Conservation (phyloP, 306 rosid genomes). For the Neltuma alba region DNA sequence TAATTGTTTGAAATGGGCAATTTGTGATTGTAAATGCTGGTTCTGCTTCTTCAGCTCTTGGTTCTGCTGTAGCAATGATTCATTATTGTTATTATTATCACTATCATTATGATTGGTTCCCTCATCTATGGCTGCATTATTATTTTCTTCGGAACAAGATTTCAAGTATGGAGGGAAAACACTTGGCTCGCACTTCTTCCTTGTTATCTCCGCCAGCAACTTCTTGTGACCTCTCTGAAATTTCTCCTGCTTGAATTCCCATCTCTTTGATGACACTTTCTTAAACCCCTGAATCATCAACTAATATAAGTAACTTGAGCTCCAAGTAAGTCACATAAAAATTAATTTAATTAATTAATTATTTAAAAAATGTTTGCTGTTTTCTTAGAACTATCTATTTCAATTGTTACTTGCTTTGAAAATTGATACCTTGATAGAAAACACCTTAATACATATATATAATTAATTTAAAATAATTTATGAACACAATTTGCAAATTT, state of each 20-base stretch:
- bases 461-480: no score
- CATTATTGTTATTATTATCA: slow-evolving; percentile 34
- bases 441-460: no score
- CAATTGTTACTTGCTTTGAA: no score
- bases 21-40: slow-evolving; percentile 61
- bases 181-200: slow-evolving; percentile 87
- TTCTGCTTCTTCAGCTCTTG: slow-evolving; percentile 65
- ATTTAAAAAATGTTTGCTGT: no score
- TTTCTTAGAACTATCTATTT: no score
- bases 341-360: no score
- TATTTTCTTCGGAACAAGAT: slow-evolving; percentile 59
- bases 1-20: slow-evolving; percentile 67
- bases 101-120: slow-evolving; percentile 31
- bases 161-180: slow-evolving; percentile 75
- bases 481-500: no score
- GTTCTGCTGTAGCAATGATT: slow-evolving; percentile 67
- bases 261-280: slow-evolving; percentile 72
- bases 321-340: no score
- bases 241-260: slow-evolving; percentile 94
- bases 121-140: slow-evolving; percentile 7
- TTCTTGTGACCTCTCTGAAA: slow-evolving; percentile 65
- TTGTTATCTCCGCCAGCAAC: slow-evolving; percentile 57
- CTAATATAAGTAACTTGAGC: background rate
- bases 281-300: slow-evolving; percentile 64
- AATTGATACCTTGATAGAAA: no score